Percentiles rank a stretch among this genome's conserved stretches.
These are phyloP conservation scores for Juglanconis oblonga DNA, from an alignment of 2,329 filamentous ascomycete species.

Conservation along the genomic window DNA sequence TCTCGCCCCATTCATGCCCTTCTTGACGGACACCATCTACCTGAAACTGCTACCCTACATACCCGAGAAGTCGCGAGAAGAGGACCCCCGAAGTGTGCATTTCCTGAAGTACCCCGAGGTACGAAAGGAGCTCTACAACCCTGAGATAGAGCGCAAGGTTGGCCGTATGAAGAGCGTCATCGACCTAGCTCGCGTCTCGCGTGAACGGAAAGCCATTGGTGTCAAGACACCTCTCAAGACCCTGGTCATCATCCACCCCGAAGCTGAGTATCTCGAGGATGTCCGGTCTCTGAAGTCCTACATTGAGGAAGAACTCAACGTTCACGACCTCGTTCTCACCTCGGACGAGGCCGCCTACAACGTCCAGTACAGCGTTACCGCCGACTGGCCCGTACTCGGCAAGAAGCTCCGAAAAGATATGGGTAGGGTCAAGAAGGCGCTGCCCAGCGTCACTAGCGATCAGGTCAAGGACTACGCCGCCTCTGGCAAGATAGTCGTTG, in stretches of 20 bases:
- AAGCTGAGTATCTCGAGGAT: slow-evolving; percentile 80
- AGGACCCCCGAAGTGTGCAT: slow-evolving; percentile 83
- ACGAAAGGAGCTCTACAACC: slow-evolving; percentile 82
- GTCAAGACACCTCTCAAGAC: slow-evolving; percentile 91
- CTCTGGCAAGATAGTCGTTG: slow-evolving; percentile 73
- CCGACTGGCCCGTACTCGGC: slow-evolving; percentile 90
- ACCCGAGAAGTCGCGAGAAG: slow-evolving; percentile 61
- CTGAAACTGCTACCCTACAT: slow-evolving; percentile 78
- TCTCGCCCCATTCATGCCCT: slow-evolving; percentile 91
- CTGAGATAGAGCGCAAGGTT: slow-evolving; percentile 80
- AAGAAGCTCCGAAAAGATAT: slow-evolving; percentile 98
- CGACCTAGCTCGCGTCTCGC: slow-evolving; percentile 79
- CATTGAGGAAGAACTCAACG: slow-evolving; percentile 87
- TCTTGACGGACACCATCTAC: slow-evolving; percentile 94
- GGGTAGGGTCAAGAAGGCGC: slow-evolving; percentile 83
- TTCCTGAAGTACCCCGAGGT: slow-evolving; percentile 90
- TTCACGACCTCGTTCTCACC: slow-evolving; percentile 79
- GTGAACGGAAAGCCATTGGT: slow-evolving; percentile 80
- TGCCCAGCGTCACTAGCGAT: slow-evolving; percentile 74
- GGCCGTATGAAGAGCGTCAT: slow-evolving; percentile 94
- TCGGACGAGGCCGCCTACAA: slow-evolving; percentile 88
- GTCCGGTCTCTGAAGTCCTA: slow-evolving; percentile 83
- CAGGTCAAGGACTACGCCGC: slow-evolving; percentile 77
- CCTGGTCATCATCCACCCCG: slow-evolving; percentile 82
- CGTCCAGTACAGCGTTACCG: slow-evolving; percentile 84